A percentile compares a stretch with the other conserved stretches of the same genome.
phyloP scores from a whole-genome alignment of 768 basidiomycete genomes.

The Thelephora ganbajun region DNA sequence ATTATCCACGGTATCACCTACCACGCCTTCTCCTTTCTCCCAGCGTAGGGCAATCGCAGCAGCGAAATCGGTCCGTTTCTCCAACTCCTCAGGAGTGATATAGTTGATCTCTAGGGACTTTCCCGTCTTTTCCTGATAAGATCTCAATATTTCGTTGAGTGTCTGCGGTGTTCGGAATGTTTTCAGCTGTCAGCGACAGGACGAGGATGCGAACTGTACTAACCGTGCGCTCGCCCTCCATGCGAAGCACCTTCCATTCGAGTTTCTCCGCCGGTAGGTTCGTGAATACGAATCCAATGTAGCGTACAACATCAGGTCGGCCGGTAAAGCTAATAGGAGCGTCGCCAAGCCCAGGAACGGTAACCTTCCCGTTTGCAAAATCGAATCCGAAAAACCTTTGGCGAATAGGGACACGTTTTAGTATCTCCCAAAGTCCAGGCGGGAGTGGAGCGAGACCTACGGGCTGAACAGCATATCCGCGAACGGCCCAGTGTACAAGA shows the following conservation, averaged over 20 bases:
- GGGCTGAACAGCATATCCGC: too few species aligned
- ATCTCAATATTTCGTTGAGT: slow-evolving; percentile 10
- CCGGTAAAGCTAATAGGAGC: slow-evolving; percentile 2
- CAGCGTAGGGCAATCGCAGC: slow-evolving; percentile 3
- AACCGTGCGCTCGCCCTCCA: neutral
- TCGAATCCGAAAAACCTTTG: neutral
- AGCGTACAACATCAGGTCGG: slow-evolving; percentile 2
- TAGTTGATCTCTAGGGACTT: slow-evolving; percentile 9
- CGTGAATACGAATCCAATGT: slow-evolving; percentile 3
- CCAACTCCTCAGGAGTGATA: slow-evolving; percentile 4
- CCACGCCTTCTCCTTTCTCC: slow-evolving; percentile 4
- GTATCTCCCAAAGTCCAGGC: too few species aligned
- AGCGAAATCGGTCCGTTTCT: slow-evolving; percentile 5
- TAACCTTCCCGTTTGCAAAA: neutral
- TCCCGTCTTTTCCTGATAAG: slow-evolving; percentile 9
- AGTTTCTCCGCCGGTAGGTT: slow-evolving; percentile 2
- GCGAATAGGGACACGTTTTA: slow-evolving; percentile 1
- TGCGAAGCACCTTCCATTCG: neutral
- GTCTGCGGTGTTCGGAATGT: neutral
- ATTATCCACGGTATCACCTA: slow-evolving; percentile 6
- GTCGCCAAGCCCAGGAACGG: slow-evolving; percentile 2
- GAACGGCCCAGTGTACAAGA: too few species aligned
- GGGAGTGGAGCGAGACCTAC: too few species aligned
- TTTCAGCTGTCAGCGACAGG: too few species aligned
- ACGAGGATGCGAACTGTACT: too few species aligned